Conservation (phyloP, 495 filamentous ascomycete species). For the Penicillium mononematosum region DNA sequence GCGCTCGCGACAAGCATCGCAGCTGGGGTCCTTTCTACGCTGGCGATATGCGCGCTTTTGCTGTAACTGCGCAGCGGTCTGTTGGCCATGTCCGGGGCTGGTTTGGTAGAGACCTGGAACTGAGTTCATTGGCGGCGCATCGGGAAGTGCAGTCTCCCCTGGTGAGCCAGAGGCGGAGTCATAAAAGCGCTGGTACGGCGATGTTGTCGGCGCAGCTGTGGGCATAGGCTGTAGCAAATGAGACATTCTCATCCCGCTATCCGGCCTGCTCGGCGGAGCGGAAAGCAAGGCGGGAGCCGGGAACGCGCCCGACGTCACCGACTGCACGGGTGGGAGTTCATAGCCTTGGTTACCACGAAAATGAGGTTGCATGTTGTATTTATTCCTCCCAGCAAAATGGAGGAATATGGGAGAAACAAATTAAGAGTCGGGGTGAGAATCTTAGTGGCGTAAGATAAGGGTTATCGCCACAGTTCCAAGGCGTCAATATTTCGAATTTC, state of each 20-base stretch:
- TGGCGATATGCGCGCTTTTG: constrained; percentile 96
- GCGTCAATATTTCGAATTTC: not conserved
- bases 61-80: constrained; percentile 52
- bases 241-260: constrained; percentile 46
- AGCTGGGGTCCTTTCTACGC: constrained; percentile 92
- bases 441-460: not conserved
- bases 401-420: constrained; percentile 17
- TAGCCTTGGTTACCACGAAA: constrained; percentile 30
- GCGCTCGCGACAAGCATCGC: constrained; percentile 93
- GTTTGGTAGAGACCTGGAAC: constrained; percentile 44
- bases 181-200: constrained; percentile 42
- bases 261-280: constrained; percentile 46
- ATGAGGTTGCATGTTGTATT: constrained; percentile 24
- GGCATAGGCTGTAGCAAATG: constrained; percentile 45
- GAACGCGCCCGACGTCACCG: constrained; percentile 41
- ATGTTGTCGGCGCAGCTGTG: constrained; percentile 31
- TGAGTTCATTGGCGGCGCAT: constrained; percentile 36
- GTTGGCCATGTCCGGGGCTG: constrained; percentile 42
- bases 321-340: constrained; percentile 43
- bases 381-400: constrained; percentile 6
- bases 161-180: constrained; percentile 47
- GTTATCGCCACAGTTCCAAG: not conserved
- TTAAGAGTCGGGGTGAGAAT: not conserved
- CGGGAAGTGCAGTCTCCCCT: constrained; percentile 37
- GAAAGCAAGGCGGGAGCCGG: constrained; percentile 39